Evolutionary conservation across 441 rosid genomes (phyloP), one percentile per base, ranked within the genome.

Genomic region (Euphorbia celastroides): DNA sequence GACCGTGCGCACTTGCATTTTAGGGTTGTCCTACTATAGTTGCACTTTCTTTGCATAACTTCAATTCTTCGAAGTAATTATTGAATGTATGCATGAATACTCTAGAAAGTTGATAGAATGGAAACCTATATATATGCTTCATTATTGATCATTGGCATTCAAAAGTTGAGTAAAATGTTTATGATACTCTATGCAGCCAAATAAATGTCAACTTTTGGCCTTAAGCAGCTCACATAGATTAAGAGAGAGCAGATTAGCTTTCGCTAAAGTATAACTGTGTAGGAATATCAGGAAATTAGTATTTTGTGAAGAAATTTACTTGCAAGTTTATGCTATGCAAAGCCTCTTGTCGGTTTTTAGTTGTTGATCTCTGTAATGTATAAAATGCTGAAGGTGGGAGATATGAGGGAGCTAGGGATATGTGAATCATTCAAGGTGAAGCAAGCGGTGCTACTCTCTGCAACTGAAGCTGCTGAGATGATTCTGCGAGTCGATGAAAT

Each of bases 401-500:
- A 87, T 72, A 87, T 92, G 98, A 86, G 81, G 25, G 86, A 82
- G 79, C 81, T 70, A 55, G 99, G 99, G 62, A 88, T 94, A 68
- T 88, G 79, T 26, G 99, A 94, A 79, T 64, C 97, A 14, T 94
- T 91, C 79, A 94, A 92, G 78, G 99, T 94, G 51, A 94, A 94
- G 85, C 99, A 88, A 72, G 97, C 97, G 22, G 80, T 91, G 65
- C 67, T 94, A 74, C 89, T 89, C 22, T 94, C 99, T 0, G 99
- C 99, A 31, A 94, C 99, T 5, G 99, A 94, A 81, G 99, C 99
- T 36, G 88, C 97, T 2, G 99, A 93, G 86, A 91, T 93, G 99
- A 91, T 91, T 68, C 82, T 93, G 36, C 84, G 97, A 74, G 99
- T 93, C 0, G 99, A 93, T 70, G 89, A 93, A 76, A 93, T 91